Evolutionary conservation across 306 rosid genomes (phyloP), one percentile per base, ranked within the genome.

Genomic region (Vicia villosa): DNA sequence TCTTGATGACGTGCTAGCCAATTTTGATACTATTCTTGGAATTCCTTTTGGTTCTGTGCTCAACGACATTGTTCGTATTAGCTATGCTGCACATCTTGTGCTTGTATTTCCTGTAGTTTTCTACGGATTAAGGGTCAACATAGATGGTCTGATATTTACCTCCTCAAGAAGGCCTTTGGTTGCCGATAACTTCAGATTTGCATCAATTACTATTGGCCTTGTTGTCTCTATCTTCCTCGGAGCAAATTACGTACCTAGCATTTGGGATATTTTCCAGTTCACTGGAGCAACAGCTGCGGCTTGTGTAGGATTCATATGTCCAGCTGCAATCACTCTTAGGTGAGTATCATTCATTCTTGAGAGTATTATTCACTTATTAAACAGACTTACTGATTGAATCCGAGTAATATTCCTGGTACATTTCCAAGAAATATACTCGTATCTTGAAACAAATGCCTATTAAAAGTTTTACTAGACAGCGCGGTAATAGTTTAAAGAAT

Each of bases 81-180:
- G 94, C 85, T 91, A 91, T 69, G 96, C 90, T 21, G 97, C 91
- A 20, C 97, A 91, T 69, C 96, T 91, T 42, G 76, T 91, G 86
- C 96, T 91, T 64, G 97, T 91, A 21, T 89, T 91, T 66, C 96
- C 97, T 3, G 82, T 91, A 20, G 90, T 89, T 67, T 91, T 91
- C 77, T 87, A 63, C 68, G 87, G 96, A 3, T 74, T 91, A 58
- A 70, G 97, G 51, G 74, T 89, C 87, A 87, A 89, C 76, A 58
- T 91, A 67, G 96, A 89, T 40, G 90, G 88, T 46, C 94, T 89
- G 50, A 16, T 91, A 60, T 91, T 89, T 77, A 66, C 97, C 50
- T 74, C 88, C 16, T 73, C 91, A 50, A 85, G 56, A 50, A 50
- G 85, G 72, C 90, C 94, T 21, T 75, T 91, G 90, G 83, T 80